Evolutionary conservation across 768 basidiomycete species (phyloP), one percentile per base, ranked within the genome.

Genomic region (Sporobolomyces roseus): DNA sequence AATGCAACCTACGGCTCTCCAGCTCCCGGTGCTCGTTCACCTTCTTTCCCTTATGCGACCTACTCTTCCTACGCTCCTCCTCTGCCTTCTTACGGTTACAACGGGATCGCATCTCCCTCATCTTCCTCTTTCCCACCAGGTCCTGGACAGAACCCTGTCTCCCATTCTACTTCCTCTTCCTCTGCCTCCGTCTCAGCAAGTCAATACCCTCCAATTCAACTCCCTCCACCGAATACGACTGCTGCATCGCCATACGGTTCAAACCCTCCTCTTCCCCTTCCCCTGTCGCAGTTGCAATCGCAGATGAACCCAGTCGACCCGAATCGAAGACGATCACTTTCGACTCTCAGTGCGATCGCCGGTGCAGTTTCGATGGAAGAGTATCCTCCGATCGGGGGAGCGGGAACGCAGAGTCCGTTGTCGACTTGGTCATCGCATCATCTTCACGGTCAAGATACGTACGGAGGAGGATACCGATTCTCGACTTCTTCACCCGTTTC

Each of bases 171-270:
- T 16, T 61, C 64, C 27, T 30, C 63, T 8, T 14, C 45, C 23
- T 46, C 45, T 23, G 9, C 38, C 9, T 46, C 45, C 45, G 36
- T 50, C 17, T 43, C 50, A n/a, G n/a, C n/a, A n/a, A n/a, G n/a
- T 5, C 33, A 52, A n/a, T 66, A 66, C 33, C 65, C 65, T 30
- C 65, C 65, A 12, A 60, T 66, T 10, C 65, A 66, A 45, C 65
- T 66, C 16, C 10, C 50, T 1, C 55, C 55, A 8, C 41, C 56
- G 13, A 43, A 32, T 27, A n/a, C n/a, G n/a, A n/a, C n/a, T n/a
- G 36, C 54, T 35, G 36, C 54, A 6, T 36, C 54, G 12, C 54
- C n/a, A 10, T 55, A 36, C 54, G 33, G 35, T 21, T 23, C 33
- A 35, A 35, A 36, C 25, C 49, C 49, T 19, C 54, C 33, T 8